Evolutionary conservation across 768 basidiomycete species (phyloP).

Genomic region (Termitomyces sp.): DNA sequence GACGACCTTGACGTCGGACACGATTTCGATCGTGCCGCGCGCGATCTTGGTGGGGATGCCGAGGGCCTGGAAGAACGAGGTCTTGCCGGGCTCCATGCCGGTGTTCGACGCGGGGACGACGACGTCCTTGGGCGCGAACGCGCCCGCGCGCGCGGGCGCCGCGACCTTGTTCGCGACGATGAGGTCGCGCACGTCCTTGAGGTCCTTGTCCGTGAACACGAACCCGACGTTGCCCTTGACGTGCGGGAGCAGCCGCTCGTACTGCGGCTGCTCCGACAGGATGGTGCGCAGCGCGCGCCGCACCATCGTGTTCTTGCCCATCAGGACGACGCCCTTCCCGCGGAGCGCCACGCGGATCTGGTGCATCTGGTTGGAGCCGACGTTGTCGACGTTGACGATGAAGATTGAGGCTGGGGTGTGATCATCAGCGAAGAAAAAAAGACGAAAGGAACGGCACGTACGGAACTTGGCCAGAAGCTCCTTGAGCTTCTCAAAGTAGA

Average conservation of each 20-base stretch:
- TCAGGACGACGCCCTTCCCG: constrained; percentile 92
- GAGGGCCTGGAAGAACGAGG: constrained; percentile 99
- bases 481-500: constrained; percentile 92
- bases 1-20: constrained; percentile 94
- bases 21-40: constrained; percentile 99
- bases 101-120: constrained; percentile 94
- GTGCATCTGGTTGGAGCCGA: constrained; percentile 99
- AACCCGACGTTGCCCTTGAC: constrained; percentile 98
- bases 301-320: constrained; percentile 99
- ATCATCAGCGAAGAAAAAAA: background rate
- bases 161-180: constrained; percentile 97
- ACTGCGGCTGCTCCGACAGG: constrained; percentile 85
- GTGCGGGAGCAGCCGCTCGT: constrained; percentile 93
- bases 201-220: constrained; percentile 90
- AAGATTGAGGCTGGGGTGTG: constrained; percentile 81
- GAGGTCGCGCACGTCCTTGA: constrained; percentile 91
- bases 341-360: constrained; percentile 95
- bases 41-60: constrained; percentile 99
- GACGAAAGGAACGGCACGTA: constrained; percentile 33
- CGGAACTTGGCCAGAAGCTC: constrained; percentile 87
- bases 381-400: constrained; percentile 99
- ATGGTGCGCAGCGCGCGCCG: constrained; percentile 94
- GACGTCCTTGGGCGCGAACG: constrained; percentile 89
- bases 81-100: constrained; percentile 99
- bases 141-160: constrained; percentile 98